Base-by-base conservation (phyloP, 2,329 filamentous ascomycete genomes). In the Hypoxylon sp. region DNA sequence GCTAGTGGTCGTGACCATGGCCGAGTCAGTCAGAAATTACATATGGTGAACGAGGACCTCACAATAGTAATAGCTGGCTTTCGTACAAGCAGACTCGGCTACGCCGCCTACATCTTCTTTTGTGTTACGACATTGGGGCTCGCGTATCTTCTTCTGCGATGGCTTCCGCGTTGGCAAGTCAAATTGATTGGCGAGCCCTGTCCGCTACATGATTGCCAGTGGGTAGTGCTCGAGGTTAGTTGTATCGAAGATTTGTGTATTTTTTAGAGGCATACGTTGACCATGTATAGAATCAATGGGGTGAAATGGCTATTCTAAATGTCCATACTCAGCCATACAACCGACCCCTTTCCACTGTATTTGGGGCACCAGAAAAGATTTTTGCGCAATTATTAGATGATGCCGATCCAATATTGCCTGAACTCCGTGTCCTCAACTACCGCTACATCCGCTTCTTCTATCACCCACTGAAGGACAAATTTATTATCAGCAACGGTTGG, bases 51-150 rank as follows among this genome's bases (percentile, higher is more conserved):
- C 43, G 96, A 99, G 78, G 96, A 99, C 77, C 83, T 99, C 69
- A 97, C 94, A 0, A 94, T 97, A 73, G 95, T 94, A 27, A 89
- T 98, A 75, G 93, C 95, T 23, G 96, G 96, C 0, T 99, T 98
- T 78, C 88, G 86, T 52, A 97, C 94, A 2, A 95, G 91, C 68
- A 78, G 80, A 3, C 65, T 88, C 12, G 93, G 96, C 1, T 91
- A 89, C 73, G 78, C 85, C 1, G 68, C 89, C 0, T 98, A 98
- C 76, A 72, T 90, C 3, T 72, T 84, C 7, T 79, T 97, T 5
- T 98, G 94, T 73, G 72, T 91, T 14, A 75, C 89, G 4, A 94
- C 94, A 0, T 80, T 89, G 16, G 96, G 96, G 1, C 76, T 97
- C 34, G 93, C 87, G 3, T 99, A 92, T 81, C 86, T 99, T 12